Base-by-base conservation (phyloP, 345 rosid genomes). In the Boechera retrofracta region DNA sequence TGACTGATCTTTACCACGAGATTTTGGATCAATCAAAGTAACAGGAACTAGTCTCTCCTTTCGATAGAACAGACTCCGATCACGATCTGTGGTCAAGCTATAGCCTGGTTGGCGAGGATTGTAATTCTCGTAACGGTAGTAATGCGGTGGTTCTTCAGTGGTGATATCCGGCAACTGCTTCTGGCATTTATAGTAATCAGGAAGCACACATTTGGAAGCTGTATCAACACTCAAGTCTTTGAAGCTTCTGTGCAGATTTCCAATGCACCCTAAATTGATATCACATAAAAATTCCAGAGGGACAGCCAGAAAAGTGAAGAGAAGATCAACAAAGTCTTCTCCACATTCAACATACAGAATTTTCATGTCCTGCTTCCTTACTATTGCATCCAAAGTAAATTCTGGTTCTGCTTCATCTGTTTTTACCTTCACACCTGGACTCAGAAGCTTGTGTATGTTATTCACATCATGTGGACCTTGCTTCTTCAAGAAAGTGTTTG, bases 401-500 rank as follows among this genome's bases (percentile, higher is more conserved):
- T 63, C 66, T 58, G 31, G 13, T 36, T 53, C 59, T 44, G 45
- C 5, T 4, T 15, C 51, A 0, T 58, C 28, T 72, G 42, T 51
- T 73, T 18, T 61, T 1, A 1, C n/a, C 12, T 15, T 57, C 59
- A 58, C 29, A 6, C 8, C 16, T 73, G 29, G 38, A 35, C 39
- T 74, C 58, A 28, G 4, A 7, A 26, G 0, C 52, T 61, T 38
- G 12, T 36, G 5, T 10, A 2, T 47, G 16, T 47, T 49, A 1
- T 13, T 4, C 35, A 64, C 5, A 44, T 41, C 55, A 0, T 55
- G 38, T 41, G 28, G 36, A 45, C 8, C 65, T 45, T 48, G 42
- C 38, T 65, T 72, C 55, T 41, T 55, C 72, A 78, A 53, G 48
- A 77, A 58, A 39, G 72, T 36, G 42, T 71, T 53, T 0, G 81